Base-by-base conservation (phyloP, 2,329 filamentous ascomycete species). In the Aspergillus alliaceus region DNA sequence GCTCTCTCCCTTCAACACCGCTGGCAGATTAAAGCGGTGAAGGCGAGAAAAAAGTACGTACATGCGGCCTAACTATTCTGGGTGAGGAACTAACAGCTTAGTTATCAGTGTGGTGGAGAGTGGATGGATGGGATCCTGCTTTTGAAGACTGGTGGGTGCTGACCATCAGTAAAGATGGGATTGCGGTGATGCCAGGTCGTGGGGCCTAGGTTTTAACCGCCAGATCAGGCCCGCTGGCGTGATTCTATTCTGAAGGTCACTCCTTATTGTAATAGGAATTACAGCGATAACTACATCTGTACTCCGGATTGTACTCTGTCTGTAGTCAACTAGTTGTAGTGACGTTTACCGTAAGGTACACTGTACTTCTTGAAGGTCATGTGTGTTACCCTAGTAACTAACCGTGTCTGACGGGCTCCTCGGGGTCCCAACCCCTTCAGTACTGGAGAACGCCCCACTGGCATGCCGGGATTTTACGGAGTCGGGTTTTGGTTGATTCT, bases 341-440 rank as follows among this genome's bases (percentile, higher is more conserved):
- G 35, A 50, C 44, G 34, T 50, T 48, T 35, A 8, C 4, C 32
- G 20, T 47, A 39, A 51, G 29, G 14, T 53, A 27, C 44, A 32
- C 27, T 46, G 18, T 44, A 1, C 40, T 32, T 48, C 12, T 58
- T 39, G n/a, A 37, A 62, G 57, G 55, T 60, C 58, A 61, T 59
- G 55, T 56, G 60, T 25, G 63, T 64, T 64, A 49, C 63, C 63
- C 57, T 53, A 64, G 63, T 62, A 60, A 63, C 62, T 64, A 55
- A 57, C 51, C 53, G 51, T 49, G 54, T 57, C 59, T 56, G 24
- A 48, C 44, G 35, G 44, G 51, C 51, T 51, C 37, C 32, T 54
- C 35, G 42, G 49, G 46, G 14, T 31, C 27, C 56, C 56, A 56
- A 44, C 24, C 40, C 40, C 24, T 44, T 27, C 15, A 44, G 40